Evolutionary conservation across 768 basidiomycete genomes (phyloP).

Genomic region (Gelatoporia subvermispora): DNA sequence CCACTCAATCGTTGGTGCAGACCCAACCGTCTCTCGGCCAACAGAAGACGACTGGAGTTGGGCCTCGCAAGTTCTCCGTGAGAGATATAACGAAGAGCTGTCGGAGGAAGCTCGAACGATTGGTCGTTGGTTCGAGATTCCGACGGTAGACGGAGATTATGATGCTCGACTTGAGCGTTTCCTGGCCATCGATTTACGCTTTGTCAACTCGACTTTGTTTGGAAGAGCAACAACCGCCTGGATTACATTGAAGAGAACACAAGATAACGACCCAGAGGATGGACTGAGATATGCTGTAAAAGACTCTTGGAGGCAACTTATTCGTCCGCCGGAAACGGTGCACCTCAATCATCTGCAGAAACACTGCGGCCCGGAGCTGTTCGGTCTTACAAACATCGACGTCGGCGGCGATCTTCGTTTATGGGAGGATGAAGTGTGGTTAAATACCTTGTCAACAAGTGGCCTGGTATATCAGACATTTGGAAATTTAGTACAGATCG

Average conservation of each 20-base stretch:
- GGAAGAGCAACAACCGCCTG: not conserved
- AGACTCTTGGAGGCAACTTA: not conserved
- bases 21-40: not conserved
- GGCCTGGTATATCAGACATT: conserved; percentile 1
- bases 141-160: not conserved
- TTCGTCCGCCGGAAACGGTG: not conserved
- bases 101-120: not conserved
- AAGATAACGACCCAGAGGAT: too few species aligned
- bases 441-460: not conserved
- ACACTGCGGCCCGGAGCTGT: not conserved
- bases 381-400: not conserved
- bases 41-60: not conserved
- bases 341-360: too few species aligned
- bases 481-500: not conserved
- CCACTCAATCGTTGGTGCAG: not conserved
- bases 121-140: not conserved
- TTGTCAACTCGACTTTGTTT: not conserved
- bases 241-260: not conserved
- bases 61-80: not conserved
- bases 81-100: not conserved
- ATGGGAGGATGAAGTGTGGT: not conserved
- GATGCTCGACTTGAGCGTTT: not conserved
- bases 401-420: conserved; percentile 2
- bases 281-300: not conserved
- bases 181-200: not conserved